Evolutionary conservation across 495 filamentous ascomycete genomes (phyloP).

Genomic region (Acidiella bohemica): DNA sequence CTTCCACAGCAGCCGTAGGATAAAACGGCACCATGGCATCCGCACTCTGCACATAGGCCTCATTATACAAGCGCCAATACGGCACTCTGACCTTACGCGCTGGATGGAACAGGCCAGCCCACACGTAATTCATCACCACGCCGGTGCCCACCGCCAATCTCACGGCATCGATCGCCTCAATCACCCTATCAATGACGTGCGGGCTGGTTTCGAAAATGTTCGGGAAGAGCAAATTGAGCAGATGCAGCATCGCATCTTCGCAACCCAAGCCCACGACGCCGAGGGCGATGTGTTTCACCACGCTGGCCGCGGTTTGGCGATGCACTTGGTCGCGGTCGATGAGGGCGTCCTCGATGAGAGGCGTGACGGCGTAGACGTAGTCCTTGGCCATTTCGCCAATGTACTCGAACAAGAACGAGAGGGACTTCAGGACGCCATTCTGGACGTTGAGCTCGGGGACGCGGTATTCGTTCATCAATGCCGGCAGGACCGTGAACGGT

Average conservation of each 20-base stretch:
- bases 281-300: constrained; percentile 93
- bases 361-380: constrained; percentile 96
- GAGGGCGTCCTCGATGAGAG: constrained; percentile 92
- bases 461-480: constrained; percentile 98
- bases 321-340: constrained; percentile 98
- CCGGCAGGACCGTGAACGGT: constrained; percentile 96
- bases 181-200: constrained; percentile 95
- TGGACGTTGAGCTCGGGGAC: constrained; percentile 98
- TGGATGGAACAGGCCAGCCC: constrained; percentile 93
- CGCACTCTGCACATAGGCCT: constrained; percentile 86
- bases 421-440: constrained; percentile 92
- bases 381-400: constrained; percentile 99
- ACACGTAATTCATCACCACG: constrained; percentile 89
- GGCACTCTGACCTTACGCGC: constrained; percentile 84
- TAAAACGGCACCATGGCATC: constrained; percentile 96
- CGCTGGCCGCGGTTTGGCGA: constrained; percentile 86
- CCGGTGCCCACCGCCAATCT: constrained; percentile 87
- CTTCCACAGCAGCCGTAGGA: constrained; percentile 32
- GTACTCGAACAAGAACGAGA: constrained; percentile 97
- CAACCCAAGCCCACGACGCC: constrained; percentile 95
- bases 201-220: constrained; percentile 98
- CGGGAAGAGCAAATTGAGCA: constrained; percentile 88
- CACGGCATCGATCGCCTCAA: constrained; percentile 94
- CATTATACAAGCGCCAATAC: constrained; percentile 93
- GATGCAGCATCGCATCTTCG: constrained; percentile 96